Evolutionary conservation across 2,329 filamentous ascomycete species (phyloP), one percentile per base, ranked within the genome.

Genomic region (Pseudocercospora musae): DNA sequence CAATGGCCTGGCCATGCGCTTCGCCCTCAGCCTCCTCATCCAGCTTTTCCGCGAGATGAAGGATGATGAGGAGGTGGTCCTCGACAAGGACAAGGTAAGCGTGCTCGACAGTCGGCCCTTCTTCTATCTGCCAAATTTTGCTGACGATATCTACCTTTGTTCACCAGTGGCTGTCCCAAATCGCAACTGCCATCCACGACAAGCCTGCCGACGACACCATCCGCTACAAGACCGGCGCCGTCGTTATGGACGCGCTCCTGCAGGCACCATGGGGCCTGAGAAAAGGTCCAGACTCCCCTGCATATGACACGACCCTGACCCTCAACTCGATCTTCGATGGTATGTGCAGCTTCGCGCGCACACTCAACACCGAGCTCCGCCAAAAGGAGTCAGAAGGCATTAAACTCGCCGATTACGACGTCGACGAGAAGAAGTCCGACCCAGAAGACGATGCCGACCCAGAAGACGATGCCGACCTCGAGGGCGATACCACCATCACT

Each of bases 211-310:
- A 49, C 25, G 20, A 25, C n/a, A 42, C 55, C 3, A 46, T 62
- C 23, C 44, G 44, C 33, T 57, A 54, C 37, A 20, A 20, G 10
- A 56, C 50, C 18, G 55, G 54, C 21, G 18, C 40, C 9, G 25
- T 58, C 55, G 27, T 62, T 37, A 42, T 37, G 2, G n/a, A 23
- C 25, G 54, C 37, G 9, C 42, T 60, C 37, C 21, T 23, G n/a
- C 33, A 37, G n/a, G 58, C 58, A 21, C 52, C 58, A 27, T 60
- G 58, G 58, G 29, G 58, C n/a, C n/a, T 60, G 20, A 40, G 23
- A 13, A 33, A 33, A 3, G 50, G 33, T 10, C 2, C 23, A n/a
- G 54, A 57, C 15, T 15, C 20, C 25, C 25, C 40, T 21, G 29
- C 42, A 25, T 33, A 15, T 56, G 40, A 54, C 25, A 55, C 18